Conservation (phyloP, 495 filamentous ascomycete genomes). For the Lineolata rhizophorae region DNA sequence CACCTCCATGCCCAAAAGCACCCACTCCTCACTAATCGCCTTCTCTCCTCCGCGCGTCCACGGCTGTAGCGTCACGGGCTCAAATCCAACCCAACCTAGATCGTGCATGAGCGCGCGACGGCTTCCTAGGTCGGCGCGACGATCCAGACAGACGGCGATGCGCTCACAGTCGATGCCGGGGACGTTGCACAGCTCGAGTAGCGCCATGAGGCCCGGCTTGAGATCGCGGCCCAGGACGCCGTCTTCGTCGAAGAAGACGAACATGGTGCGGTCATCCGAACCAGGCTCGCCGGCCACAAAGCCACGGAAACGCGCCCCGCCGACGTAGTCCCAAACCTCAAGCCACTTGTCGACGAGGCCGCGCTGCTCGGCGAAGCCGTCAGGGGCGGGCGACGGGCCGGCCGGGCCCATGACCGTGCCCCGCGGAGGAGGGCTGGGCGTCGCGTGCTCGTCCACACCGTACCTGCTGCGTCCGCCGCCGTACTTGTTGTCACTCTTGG, state of each 20-base stretch:
- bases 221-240: slow-evolving; percentile 46
- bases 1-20: slow-evolving; percentile 71
- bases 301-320: slow-evolving; percentile 61
- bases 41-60: slow-evolving; percentile 35
- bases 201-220: slow-evolving; percentile 71
- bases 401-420: slow-evolving; percentile 7
- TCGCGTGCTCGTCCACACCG: slow-evolving; percentile 2
- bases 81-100: slow-evolving; percentile 84
- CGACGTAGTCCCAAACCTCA: slow-evolving; percentile 77
- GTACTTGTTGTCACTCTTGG: slow-evolving; percentile 8
- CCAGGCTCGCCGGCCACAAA: slow-evolving; percentile 47
- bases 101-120: slow-evolving; percentile 44
- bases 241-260: slow-evolving; percentile 73
- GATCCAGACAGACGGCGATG: slow-evolving; percentile 62
- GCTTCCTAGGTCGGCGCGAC: slow-evolving; percentile 32
- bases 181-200: slow-evolving; percentile 63
- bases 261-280: slow-evolving; percentile 47
- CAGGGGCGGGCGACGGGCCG: slow-evolving; percentile 9
- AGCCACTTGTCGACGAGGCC: slow-evolving; percentile 32
- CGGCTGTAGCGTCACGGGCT: slow-evolving; percentile 49
- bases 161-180: slow-evolving; percentile 49
- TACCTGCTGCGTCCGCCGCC: slow-evolving; percentile 1
- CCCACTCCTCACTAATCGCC: slow-evolving; percentile 48
- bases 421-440: too few relatives aligned
- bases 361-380: slow-evolving; percentile 4